These are phyloP conservation scores for Picea sitchensis DNA, from an alignment of 75 land plant species.

Conservation along the genomic window DNA sequence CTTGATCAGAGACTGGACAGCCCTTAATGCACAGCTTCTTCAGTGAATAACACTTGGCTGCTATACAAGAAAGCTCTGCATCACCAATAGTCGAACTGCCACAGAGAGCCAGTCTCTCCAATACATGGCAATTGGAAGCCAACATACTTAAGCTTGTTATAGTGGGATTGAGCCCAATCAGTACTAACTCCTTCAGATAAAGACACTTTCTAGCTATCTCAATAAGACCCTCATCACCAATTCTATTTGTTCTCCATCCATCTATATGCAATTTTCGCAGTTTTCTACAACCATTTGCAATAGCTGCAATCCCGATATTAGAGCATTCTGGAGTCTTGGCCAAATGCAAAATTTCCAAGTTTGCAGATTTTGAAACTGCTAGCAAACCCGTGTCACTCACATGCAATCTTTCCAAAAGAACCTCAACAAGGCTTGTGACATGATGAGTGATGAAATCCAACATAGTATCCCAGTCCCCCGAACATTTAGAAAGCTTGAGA, in stretches of 20 bases:
- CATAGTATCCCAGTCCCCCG: slow-evolving; percentile 37
- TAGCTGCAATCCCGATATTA: slow-evolving; percentile 29
- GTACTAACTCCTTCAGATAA: slow-evolving; percentile 38
- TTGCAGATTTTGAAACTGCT: slow-evolving; percentile 32
- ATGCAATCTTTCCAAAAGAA: slow-evolving; percentile 27
- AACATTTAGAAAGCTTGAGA: slow-evolving; percentile 23
- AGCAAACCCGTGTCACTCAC: slow-evolving; percentile 29
- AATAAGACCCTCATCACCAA: slow-evolving; percentile 48
- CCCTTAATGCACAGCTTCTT: slow-evolving; percentile 49
- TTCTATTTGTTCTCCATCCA: slow-evolving; percentile 23
- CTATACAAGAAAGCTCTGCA: slow-evolving; percentile 37
- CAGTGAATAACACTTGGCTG: slow-evolving; percentile 26
- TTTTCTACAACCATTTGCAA: slow-evolving; percentile 37
- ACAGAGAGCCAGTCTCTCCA: slow-evolving; percentile 49
- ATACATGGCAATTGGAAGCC: slow-evolving; percentile 30
- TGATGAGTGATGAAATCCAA: slow-evolving; percentile 25
- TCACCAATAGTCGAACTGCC: slow-evolving; percentile 46
- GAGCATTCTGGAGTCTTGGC: slow-evolving; percentile 45
- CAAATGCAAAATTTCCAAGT: slow-evolving; percentile 30
- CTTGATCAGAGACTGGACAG: slow-evolving; percentile 47
- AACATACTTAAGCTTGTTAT: slow-evolving; percentile 26
- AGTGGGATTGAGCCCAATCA: slow-evolving; percentile 34
- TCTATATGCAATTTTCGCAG: slow-evolving; percentile 39
- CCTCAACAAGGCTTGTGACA: slow-evolving; percentile 30
- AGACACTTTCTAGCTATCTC: slow-evolving; percentile 30